Evolutionary conservation across 2,329 filamentous ascomycete genomes (phyloP).

Genomic region (Davidsoniella virescens): DNA sequence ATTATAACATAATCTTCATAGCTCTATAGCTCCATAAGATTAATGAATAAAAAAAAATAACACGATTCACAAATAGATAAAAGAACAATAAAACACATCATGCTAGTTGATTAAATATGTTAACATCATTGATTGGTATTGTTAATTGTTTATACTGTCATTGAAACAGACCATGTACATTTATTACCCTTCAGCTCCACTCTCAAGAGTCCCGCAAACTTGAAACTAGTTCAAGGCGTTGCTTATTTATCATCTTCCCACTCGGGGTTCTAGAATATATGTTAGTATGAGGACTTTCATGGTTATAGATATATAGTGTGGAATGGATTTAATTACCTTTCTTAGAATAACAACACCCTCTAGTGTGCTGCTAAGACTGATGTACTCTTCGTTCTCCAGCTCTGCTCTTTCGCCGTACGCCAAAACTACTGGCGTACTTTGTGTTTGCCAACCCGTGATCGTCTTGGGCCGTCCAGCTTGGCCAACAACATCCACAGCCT

Average conservation of each 20-base stretch:
- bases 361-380: conserved; percentile 75
- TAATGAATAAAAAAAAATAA: too few relatives aligned
- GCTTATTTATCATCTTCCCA: conserved; percentile 12
- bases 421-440: conserved; percentile 92
- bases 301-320: neutral
- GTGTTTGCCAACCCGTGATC: conserved; percentile 98
- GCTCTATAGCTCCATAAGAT: too few relatives aligned
- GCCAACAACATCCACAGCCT: conserved; percentile 94
- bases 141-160: conserved; percentile 11
- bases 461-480: conserved; percentile 96
- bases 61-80: too few relatives aligned
- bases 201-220: neutral
- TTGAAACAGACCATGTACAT: conserved; percentile 5
- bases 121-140: conserved; percentile 8
- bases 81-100: too few relatives aligned
- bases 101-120: too few relatives aligned
- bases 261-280: conserved; percentile 7
- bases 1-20: too few relatives aligned
- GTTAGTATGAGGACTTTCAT: neutral
- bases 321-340: conserved; percentile 50
- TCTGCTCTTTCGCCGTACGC: conserved; percentile 93
- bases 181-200: neutral
- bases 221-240: neutral
- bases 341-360: conserved; percentile 91
- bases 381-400: conserved; percentile 93